These are phyloP conservation scores for Xylaria grammica DNA, from an alignment of 495 filamentous ascomycete genomes.

Conservation along the genomic window DNA sequence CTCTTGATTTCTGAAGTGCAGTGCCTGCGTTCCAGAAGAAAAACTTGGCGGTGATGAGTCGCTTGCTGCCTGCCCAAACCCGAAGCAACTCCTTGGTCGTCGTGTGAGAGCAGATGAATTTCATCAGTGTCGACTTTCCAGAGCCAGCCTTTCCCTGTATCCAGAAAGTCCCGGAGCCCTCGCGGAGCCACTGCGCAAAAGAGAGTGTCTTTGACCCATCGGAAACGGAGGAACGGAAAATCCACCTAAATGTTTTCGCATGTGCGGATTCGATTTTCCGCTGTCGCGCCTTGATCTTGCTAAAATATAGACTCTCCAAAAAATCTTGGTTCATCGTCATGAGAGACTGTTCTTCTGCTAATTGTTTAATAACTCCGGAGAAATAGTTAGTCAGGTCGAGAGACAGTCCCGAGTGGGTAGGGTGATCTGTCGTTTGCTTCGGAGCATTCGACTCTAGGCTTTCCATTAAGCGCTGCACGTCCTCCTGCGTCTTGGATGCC, in stretches of 20 bases:
- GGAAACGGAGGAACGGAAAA: not conserved
- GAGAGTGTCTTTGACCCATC: not conserved
- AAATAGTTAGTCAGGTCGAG: not conserved
- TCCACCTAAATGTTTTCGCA: conserved; percentile 24
- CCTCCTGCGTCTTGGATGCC: not conserved
- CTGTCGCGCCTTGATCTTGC: conserved; percentile 10
- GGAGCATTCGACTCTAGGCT: not conserved
- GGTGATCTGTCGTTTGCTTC: not conserved
- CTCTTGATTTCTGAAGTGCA: conserved; percentile 44
- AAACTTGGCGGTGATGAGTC: conserved; percentile 37
- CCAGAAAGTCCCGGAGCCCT: conserved; percentile 26
- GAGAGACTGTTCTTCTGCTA: conserved; percentile 9
- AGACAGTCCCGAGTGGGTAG: not conserved
- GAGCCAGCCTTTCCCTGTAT: conserved; percentile 33
- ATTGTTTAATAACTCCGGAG: not conserved
- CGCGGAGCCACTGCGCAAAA: conserved; percentile 26
- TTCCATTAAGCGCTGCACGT: not conserved
- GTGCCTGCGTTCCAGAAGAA: conserved; percentile 54
- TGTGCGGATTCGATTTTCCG: conserved; percentile 16
- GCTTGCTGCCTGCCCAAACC: conserved; percentile 31
- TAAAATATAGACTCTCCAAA: conserved; percentile 12
- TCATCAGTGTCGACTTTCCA: conserved; percentile 38
- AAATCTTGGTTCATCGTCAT: not conserved
- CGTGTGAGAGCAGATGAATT: conserved; percentile 25
- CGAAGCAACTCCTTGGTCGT: conserved; percentile 22